Base-by-base conservation (phyloP, 768 basidiomycete genomes). In the Tubosaeta sp. region DNA sequence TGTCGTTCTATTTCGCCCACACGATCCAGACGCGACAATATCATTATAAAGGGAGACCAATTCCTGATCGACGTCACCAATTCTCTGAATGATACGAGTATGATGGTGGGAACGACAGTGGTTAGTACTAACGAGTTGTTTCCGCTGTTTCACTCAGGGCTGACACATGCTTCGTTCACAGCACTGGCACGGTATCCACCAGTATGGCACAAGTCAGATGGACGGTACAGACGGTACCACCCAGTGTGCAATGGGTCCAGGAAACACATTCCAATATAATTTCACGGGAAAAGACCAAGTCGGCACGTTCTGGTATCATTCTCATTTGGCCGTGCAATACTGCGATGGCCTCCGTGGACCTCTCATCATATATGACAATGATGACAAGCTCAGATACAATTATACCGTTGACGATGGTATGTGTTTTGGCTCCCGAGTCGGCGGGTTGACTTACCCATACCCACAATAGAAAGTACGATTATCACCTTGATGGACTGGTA, bases 271-370 rank as follows among this genome's bases (percentile, higher is more conserved):
- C 55, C 22, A 65, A 22, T 75, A 76, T 43, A 56, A 72, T 25
- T 76, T 76, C 53, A 57, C 56, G 6, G 57, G 50, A 17, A 27
- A 52, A 0, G 42, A 65, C 35, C 71, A 74, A 46, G 60, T 67
- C 3, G 76, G 76, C 8, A 75, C 73, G 1, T 75, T 65, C 47
- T 76, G 76, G 75, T 63, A 62, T 48, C 61, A 65, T 44, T 61
- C 61, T 16, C 61, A 63, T 35, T 63, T 53, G n/a, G 53, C 38
- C 1, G 48, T 55, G 27, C 62, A 60, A 43, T 54, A 59, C 7
- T 61, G 60, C 38, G 79, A 82, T 51, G 79, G 79, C 1, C 67
- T 81, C 8, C 61, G 79, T 41, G 78, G 77, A 2, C 64, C 73
- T 14, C 29, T 79, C 35, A 72, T 80, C 11, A 63, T 79, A n/a